A percentile compares a stretch with the other conserved stretches of the same genome.
Conservation (phyloP, 331 rosid species). For the Rosa hybrid region DNA sequence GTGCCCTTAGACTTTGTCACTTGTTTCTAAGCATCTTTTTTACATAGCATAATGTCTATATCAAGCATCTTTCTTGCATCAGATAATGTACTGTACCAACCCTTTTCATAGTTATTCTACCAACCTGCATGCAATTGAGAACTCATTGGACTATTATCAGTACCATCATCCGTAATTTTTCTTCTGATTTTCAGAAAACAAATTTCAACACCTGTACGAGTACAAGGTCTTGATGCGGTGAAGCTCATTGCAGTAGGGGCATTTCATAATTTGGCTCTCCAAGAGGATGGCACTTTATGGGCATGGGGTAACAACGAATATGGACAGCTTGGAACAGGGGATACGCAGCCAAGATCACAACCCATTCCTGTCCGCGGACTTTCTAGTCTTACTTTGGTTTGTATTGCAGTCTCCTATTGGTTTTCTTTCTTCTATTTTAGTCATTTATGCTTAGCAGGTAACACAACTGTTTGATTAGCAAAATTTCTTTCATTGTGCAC, state of each 20-base stretch:
- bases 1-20: conserved; percentile 11
- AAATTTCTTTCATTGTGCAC: not conserved
- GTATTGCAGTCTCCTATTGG: conserved; percentile 26
- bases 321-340: conserved; percentile 99
- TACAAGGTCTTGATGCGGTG: conserved; percentile 94
- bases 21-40: not conserved
- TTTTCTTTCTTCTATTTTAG: not conserved
- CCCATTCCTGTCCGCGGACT: conserved; percentile 92
- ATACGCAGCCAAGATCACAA: conserved; percentile 97
- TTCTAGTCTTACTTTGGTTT: conserved; percentile 80
- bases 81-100: not conserved
- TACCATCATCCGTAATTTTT: conserved; percentile 13
- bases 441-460: not conserved
- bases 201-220: conserved; percentile 91
- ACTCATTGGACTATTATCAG: not conserved
- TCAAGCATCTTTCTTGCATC: not conserved
- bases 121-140: conserved; percentile 18
- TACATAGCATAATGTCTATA: not conserved
- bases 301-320: conserved; percentile 99
- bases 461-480: not conserved
- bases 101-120: not conserved
- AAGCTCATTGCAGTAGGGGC: conserved; percentile 96
- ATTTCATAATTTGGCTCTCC: conserved; percentile 96
- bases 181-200: conserved; percentile 58
- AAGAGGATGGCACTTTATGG: conserved; percentile 91